A percentile compares a stretch with the other conserved stretches of the same genome.
Conservation (phyloP, 805 yeast species). For the Priceomyces fermenticarens region DNA sequence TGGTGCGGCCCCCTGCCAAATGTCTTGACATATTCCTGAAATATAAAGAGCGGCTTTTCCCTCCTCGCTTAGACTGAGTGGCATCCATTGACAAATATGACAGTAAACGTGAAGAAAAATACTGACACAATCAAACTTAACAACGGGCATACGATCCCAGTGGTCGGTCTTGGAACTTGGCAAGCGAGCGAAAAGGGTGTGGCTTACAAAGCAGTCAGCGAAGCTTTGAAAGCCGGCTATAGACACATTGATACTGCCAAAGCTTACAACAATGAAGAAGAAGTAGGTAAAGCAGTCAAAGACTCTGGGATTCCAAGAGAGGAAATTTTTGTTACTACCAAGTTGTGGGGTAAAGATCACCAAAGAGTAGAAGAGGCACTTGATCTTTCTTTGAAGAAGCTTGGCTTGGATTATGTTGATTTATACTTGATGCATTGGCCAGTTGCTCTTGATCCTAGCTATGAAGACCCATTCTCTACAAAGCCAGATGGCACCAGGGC, state of each 20-base stretch:
- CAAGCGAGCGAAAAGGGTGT: conserved; percentile 11
- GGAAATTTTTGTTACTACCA: conserved; percentile 44
- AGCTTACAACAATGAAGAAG: conserved; percentile 58
- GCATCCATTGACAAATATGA: not conserved
- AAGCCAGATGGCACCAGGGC: conserved; percentile 30
- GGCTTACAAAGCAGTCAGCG: conserved; percentile 14
- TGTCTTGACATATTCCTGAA: too few species aligned
- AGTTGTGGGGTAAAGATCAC: conserved; percentile 8
- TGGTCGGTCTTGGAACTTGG: conserved; percentile 19
- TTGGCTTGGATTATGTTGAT: conserved; percentile 71
- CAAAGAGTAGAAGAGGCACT: conserved; percentile 48
- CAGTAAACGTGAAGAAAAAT: conserved; percentile 3
- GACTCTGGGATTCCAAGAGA: conserved; percentile 59
- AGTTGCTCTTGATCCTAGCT: conserved; percentile 25
- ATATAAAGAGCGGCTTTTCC: too few species aligned
- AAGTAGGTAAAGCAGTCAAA: conserved; percentile 49
- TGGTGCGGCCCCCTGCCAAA: too few species aligned
- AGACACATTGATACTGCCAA: conserved; percentile 73
- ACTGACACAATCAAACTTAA: conserved; percentile 40
- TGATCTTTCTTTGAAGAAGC: conserved; percentile 51
- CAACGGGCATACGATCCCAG: conserved; percentile 47
- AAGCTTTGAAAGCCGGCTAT: conserved; percentile 60
- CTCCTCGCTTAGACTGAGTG: too few species aligned
- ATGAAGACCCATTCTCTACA: conserved; percentile 16
- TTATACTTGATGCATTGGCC: conserved; percentile 81